A percentile compares a stretch with the other conserved stretches of the same genome.
These are phyloP conservation scores for Claviceps pazoutovae DNA, from an alignment of 2,329 filamentous ascomycete species.

Conservation along the genomic window DNA sequence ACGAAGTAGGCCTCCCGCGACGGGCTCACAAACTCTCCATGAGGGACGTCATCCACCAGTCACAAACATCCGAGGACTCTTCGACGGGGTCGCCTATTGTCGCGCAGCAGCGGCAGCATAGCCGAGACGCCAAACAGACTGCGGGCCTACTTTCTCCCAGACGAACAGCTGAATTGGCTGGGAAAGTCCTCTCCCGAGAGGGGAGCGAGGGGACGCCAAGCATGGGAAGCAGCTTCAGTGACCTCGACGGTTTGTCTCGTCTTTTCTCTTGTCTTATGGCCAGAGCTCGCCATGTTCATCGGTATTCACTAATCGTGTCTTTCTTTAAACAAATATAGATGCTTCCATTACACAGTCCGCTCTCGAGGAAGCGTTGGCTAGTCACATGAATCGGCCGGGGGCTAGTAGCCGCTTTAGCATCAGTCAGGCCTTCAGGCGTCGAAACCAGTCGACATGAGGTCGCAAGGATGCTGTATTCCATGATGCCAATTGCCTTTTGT, in stretches of 20 bases:
- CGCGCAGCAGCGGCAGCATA: conserved; percentile 16
- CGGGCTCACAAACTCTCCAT: conserved; percentile 17
- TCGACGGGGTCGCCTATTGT: conserved; percentile 33
- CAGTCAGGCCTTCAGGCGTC: conserved; percentile 50
- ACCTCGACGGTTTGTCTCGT: conserved; percentile 52
- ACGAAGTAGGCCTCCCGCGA: conserved; percentile 20
- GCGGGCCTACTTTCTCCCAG: conserved; percentile 42
- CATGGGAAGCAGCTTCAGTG: conserved; percentile 77
- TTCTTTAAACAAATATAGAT: conserved; percentile 31
- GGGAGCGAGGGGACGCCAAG: conserved; percentile 62
- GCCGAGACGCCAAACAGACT: conserved; percentile 18
- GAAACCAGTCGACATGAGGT: conserved; percentile 31
- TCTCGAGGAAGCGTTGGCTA: conserved; percentile 63
- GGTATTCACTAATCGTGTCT: background rate
- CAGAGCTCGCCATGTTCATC: background rate
- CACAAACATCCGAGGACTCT: conserved; percentile 51
- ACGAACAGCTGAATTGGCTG: conserved; percentile 43
- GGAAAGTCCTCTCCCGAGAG: conserved; percentile 43
- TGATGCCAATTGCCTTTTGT: background rate
- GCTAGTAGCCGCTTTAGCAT: conserved; percentile 46
- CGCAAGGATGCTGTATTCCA: background rate
- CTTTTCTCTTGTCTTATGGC: background rate
- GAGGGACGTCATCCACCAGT: conserved; percentile 27
- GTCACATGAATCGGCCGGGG: conserved; percentile 24
- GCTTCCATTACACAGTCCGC: conserved; percentile 70